These are phyloP conservation scores for Arabidopsis arenosa DNA, from an alignment of 345 rosid genomes.

Conservation along the genomic window DNA sequence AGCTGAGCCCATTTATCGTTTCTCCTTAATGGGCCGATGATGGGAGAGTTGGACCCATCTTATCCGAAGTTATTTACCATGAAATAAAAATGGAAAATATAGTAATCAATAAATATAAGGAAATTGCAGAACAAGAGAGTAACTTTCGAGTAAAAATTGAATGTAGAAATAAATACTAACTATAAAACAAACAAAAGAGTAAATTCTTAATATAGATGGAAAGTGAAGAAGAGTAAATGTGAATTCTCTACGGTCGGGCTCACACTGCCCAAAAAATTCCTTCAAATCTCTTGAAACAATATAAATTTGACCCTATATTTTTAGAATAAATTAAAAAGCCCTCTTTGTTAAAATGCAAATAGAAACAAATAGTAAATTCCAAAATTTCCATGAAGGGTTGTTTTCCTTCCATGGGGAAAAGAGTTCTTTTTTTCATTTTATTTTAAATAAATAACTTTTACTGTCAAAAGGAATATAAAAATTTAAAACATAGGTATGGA, in stretches of 20 bases:
- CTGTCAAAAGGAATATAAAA: constrained; percentile 41
- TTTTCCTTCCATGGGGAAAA: constrained; percentile 45
- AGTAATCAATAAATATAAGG: neutral
- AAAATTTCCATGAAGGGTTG: constrained; percentile 47
- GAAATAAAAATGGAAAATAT: neutral
- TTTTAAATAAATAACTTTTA: constrained; percentile 16
- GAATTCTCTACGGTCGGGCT: constrained; percentile 33
- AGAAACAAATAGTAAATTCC: constrained; percentile 45
- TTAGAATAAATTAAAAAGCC: constrained; percentile 9
- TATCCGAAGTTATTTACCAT: neutral
- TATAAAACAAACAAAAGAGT: constrained; percentile 24
- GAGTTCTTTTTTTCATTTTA: constrained; percentile 24
- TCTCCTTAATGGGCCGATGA: neutral
- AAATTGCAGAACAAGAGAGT: constrained; percentile 26
- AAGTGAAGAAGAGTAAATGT: constrained; percentile 35
- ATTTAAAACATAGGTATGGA: constrained; percentile 37
- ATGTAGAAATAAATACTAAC: constrained; percentile 26
- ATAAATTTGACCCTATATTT: constrained; percentile 30
- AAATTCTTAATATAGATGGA: constrained; percentile 18
- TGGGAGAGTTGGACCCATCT: neutral
- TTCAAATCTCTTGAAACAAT: constrained; percentile 33
- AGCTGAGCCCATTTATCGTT: constrained; percentile 7
- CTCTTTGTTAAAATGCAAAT: constrained; percentile 25
- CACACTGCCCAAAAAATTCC: constrained; percentile 52
- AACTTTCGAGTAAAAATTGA: constrained; percentile 43